These are phyloP conservation scores for Blepharisma japonicum DNA, from an alignment of 73 alveolate species.

Conservation along the genomic window DNA sequence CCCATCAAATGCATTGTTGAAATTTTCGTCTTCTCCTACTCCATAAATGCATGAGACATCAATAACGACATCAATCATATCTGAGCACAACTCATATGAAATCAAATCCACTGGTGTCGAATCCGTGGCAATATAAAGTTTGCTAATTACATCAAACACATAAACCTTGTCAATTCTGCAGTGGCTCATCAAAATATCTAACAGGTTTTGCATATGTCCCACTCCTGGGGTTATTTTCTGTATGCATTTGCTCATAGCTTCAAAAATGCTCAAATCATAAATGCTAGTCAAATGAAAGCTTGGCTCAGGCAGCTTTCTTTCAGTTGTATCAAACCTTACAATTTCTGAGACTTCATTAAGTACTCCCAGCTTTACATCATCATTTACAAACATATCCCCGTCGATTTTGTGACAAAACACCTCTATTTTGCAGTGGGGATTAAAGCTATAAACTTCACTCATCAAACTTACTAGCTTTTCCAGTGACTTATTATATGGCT, in stretches of 20 bases:
- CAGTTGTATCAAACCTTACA: slow-evolving; percentile 45
- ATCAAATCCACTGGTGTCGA: slow-evolving; percentile 74
- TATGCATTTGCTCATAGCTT: slow-evolving; percentile 87
- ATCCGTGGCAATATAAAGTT: slow-evolving; percentile 93
- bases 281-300: slow-evolving; percentile 83
- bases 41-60: slow-evolving; percentile 94
- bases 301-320: slow-evolving; percentile 45
- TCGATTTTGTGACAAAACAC: slow-evolving; percentile 38
- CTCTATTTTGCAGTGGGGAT: slow-evolving; percentile 23
- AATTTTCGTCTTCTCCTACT: too few species aligned
- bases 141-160: slow-evolving; percentile 90
- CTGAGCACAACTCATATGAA: slow-evolving; percentile 93
- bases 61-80: slow-evolving; percentile 91
- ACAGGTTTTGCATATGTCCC: slow-evolving; percentile 50
- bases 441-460: slow-evolving; percentile 17
- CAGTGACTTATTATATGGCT: slow-evolving; percentile 52
- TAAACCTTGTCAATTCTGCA: slow-evolving; percentile 93
- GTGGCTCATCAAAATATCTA: slow-evolving; percentile 65
- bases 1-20: slow-evolving; percentile 35
- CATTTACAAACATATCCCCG: slow-evolving; percentile 27
- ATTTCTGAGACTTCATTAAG: slow-evolving; percentile 52
- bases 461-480: slow-evolving; percentile 46
- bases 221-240: slow-evolving; percentile 89
- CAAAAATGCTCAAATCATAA: slow-evolving; percentile 88
- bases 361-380: slow-evolving; percentile 39